Evolutionary conservation across 352 stramenopile genomes (phyloP).

Genomic region (Phytophthora colocasiae): DNA sequence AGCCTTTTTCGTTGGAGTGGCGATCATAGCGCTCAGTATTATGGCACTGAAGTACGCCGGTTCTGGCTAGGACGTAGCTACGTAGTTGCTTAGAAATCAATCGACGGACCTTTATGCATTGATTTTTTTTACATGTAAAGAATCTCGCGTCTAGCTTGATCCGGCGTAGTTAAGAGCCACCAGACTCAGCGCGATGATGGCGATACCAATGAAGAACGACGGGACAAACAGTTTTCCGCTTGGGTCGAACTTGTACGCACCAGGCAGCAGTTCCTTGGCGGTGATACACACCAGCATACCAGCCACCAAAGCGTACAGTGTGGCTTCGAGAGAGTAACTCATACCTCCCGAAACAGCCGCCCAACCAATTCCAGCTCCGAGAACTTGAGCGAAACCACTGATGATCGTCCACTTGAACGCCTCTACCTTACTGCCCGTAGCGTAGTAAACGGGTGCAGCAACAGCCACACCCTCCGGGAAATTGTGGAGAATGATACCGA

Average conservation of each 20-base stretch:
- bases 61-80: constrained; percentile 42
- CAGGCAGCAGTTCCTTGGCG: constrained; percentile 92
- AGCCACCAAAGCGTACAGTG: constrained; percentile 92
- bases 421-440: constrained; percentile 92
- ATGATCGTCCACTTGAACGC: constrained; percentile 94
- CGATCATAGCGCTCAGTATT: constrained; percentile 90
- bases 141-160: constrained; percentile 28
- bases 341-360: constrained; percentile 56
- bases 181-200: constrained; percentile 92
- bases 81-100: constrained; percentile 10
- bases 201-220: constrained; percentile 88
- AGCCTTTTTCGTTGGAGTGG: constrained; percentile 86
- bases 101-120: constrained; percentile 20
- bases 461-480: constrained; percentile 97
- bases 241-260: constrained; percentile 91
- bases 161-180: constrained; percentile 85
- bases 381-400: constrained; percentile 89
- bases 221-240: constrained; percentile 88
- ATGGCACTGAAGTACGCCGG: constrained; percentile 82
- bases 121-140: constrained; percentile 2
- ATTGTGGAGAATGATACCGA: constrained; percentile 98
- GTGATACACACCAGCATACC: constrained; percentile 95
- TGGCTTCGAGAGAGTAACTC: constrained; percentile 75
- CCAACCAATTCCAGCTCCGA: constrained; percentile 90
- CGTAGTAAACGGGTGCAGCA: constrained; percentile 96